phyloP scores from a whole-genome alignment of 306 rosid species.

The Prunus mongolica region DNA sequence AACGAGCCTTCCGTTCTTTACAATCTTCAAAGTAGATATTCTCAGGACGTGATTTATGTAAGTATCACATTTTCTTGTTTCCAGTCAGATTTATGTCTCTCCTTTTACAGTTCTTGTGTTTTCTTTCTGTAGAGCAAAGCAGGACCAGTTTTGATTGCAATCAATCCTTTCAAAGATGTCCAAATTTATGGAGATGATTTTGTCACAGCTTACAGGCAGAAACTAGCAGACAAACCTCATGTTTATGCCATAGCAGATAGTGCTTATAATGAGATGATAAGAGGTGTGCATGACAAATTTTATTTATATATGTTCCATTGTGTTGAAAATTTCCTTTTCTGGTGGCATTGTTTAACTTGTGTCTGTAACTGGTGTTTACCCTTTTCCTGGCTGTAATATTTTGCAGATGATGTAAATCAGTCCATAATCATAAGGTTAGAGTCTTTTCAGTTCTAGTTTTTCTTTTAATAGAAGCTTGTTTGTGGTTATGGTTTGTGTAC shows the following conservation, averaged over 20 bases:
- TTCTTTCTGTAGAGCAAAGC: constrained; percentile 76
- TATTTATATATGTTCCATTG: not conserved
- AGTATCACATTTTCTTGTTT: constrained; percentile 31
- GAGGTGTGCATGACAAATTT: constrained; percentile 54
- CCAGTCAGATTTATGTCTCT: constrained; percentile 13
- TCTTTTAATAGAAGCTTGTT: constrained; percentile 13
- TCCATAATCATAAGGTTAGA: constrained; percentile 91
- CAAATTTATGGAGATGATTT: constrained; percentile 62
- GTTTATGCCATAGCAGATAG: constrained; percentile 68
- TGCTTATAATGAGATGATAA: constrained; percentile 83
- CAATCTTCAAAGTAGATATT: constrained; percentile 72
- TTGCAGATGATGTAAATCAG: constrained; percentile 85
- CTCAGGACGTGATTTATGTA: constrained; percentile 80
- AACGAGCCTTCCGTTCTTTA: constrained; percentile 88
- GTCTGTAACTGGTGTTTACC: constrained; percentile 26
- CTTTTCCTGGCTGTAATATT: constrained; percentile 24
- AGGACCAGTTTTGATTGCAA: constrained; percentile 79
- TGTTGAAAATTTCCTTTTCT: not conserved
- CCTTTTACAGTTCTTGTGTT: constrained; percentile 24
- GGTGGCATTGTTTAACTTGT: constrained; percentile 17
- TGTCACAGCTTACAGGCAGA: constrained; percentile 58
- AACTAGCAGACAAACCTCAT: constrained; percentile 60
- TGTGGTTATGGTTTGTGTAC: not conserved
- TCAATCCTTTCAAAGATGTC: constrained; percentile 83
- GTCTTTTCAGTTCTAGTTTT: constrained; percentile 4